Evolutionary conservation across 768 basidiomycete genomes (phyloP).

Genomic region (Baorangia bicolor): DNA sequence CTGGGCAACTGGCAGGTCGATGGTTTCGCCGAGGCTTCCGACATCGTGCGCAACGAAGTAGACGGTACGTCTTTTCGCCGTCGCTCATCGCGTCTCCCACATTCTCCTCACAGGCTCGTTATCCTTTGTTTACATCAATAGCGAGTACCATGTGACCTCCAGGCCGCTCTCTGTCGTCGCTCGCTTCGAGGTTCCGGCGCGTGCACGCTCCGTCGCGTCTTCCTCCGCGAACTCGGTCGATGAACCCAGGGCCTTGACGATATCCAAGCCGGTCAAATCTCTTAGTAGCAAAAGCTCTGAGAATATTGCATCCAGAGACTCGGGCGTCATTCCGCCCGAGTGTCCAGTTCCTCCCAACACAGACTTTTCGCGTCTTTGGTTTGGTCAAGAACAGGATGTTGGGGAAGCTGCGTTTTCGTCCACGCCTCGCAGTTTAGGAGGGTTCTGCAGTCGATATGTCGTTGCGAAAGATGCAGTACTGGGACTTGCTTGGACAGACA

Average conservation of each 20-base stretch:
- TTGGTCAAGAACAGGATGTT: conserved; percentile 24
- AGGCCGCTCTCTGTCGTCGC: conserved; percentile 40
- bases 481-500: conserved; percentile 49
- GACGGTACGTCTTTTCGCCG: conserved; percentile 41
- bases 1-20: conserved; percentile 57
- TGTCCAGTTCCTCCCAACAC: conserved; percentile 28
- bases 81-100: conserved; percentile 1
- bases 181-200: conserved; percentile 11
- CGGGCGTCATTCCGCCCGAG: conserved; percentile 26
- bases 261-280: conserved; percentile 67
- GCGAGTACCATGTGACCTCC: conserved; percentile 44
- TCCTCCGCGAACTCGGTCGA: conserved; percentile 23
- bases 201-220: conserved; percentile 16
- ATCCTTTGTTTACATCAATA: conserved; percentile 39
- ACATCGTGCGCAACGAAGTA: conserved; percentile 42
- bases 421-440: conserved; percentile 4
- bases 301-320: conserved; percentile 29
- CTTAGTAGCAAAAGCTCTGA: conserved; percentile 52
- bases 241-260: conserved; percentile 35
- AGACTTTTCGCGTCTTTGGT: conserved; percentile 21
- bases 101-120: conserved; percentile 21
- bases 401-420: conserved; percentile 19
- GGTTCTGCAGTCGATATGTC: conserved; percentile 21
- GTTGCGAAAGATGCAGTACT: conserved; percentile 30
- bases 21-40: conserved; percentile 45